Percentiles rank a stretch among this genome's conserved stretches.
These are phyloP conservation scores for Bromus sterilis DNA, from an alignment of 176 grass and related monocot species.

Conservation along the genomic window DNA sequence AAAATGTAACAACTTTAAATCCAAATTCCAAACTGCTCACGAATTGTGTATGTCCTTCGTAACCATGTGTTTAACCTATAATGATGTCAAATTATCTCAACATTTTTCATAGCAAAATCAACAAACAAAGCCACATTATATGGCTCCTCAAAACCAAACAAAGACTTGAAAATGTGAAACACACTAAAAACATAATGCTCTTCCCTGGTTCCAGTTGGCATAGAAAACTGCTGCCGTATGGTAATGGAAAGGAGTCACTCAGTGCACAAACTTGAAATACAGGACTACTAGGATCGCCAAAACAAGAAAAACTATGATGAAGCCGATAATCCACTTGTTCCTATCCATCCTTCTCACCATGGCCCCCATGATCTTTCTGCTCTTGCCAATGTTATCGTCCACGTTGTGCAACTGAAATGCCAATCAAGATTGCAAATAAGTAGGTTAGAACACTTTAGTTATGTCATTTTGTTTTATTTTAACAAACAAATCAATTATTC, in stretches of 20 bases:
- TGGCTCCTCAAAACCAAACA: background rate
- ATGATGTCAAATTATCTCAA: background rate
- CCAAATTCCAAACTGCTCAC: background rate
- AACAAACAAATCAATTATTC: no score
- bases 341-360: conserved; percentile 84
- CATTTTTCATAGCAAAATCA: background rate
- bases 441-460: no score
- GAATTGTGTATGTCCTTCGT: background rate
- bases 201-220: background rate
- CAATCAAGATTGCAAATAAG: background rate
- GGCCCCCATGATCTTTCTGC: conserved; percentile 54
- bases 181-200: background rate
- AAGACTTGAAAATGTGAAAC: background rate
- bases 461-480: no score
- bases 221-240: background rate
- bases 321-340: conserved; percentile 76
- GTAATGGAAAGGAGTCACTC: conserved; percentile 4
- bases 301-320: conserved; percentile 46
- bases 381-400: conserved; percentile 63
- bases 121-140: background rate
- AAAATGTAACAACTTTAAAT: background rate
- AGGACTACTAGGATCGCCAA: conserved; percentile 57
- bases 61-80: background rate
- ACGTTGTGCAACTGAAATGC: conserved; percentile 43
- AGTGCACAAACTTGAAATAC: conserved; percentile 82